phyloP scores from a whole-genome alignment of 139 green algal genomes.

The Asterochloris erici region DNA sequence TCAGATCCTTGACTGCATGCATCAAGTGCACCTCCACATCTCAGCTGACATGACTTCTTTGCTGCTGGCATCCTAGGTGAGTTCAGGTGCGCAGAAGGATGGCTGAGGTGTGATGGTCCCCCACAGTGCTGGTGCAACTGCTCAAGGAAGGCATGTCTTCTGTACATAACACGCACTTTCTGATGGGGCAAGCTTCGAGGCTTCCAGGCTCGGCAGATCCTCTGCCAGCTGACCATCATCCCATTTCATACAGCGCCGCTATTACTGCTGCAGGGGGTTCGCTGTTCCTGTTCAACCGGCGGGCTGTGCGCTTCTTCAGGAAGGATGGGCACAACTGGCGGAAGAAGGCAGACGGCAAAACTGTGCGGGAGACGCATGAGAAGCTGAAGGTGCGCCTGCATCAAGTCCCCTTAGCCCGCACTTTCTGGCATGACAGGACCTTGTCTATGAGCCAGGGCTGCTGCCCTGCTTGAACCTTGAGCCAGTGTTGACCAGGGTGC shows the following conservation, averaged over 20 bases:
- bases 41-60: too few relatives aligned
- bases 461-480: too few relatives aligned
- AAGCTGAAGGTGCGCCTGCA: slow-evolving; percentile 62
- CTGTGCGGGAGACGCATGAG: slow-evolving; percentile 79
- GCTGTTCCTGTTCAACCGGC: slow-evolving; percentile 65
- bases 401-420: neutral
- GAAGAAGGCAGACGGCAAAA: slow-evolving; percentile 76
- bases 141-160: neutral
- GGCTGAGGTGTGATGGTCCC: too few relatives aligned
- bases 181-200: neutral
- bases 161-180: neutral
- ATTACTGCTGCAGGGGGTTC: slow-evolving; percentile 44
- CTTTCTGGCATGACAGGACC: neutral
- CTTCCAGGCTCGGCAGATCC: neutral
- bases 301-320: slow-evolving; percentile 60
- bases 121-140: too few relatives aligned
- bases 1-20: too few relatives aligned
- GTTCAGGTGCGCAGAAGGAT: too few relatives aligned
- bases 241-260: neutral
- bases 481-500: too few relatives aligned
- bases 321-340: slow-evolving; percentile 72
- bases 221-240: neutral
- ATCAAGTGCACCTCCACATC: too few relatives aligned
- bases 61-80: too few relatives aligned
- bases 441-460: too few relatives aligned